Evolutionary conservation across 768 basidiomycete genomes (phyloP), one percentile per base, ranked within the genome.

Genomic region (Agrocybe praecox): DNA sequence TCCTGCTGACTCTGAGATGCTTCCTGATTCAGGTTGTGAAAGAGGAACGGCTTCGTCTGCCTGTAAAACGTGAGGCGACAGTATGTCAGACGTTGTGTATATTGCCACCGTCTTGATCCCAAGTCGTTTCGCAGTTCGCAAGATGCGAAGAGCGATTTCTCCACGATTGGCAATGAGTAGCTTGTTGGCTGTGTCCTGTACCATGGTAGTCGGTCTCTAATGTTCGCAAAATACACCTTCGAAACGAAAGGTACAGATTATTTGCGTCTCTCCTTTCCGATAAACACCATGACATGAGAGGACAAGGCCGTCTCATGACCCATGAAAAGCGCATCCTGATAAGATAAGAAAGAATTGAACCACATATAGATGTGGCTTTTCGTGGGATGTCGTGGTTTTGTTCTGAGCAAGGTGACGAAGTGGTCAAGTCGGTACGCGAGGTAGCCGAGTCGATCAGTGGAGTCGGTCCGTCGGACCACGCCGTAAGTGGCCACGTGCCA

Each of bases 121-220:
- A 2, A 87, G 75, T 23, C 68, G 67, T 47, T 77, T 76, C 2
- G 85, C 85, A 0, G 86, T 83, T 49, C 76, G 79, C 22, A 89
- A 71, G 60, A 89, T 79, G 9, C 88, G 82, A 14, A 84, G 74
- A 9, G 87, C 87, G 50, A 90, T 89, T 67, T 90, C 88, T 42
- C 88, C 88, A 22, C 88, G 83, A 67, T 90, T 89, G 18, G 86
- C 86, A 57, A 90, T 73, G 57, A 89, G 78, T 0, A 88, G 72
- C 58, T 80, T 85, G 59, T 84, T 79, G n/a, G 56, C 58, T 40
- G 12, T 6, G 6, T n/a, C 6, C 5, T 5, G 36, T 3, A 4
- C 36, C 36, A 40, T 40, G 36, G 36, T 15, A 5, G n/a, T 40
- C 14, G 5, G 14, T 40, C n/a, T n/a, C n/a, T n/a, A n/a, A n/a